Percentiles rank a stretch among this genome's conserved stretches.
Evolutionary conservation across 2,329 filamentous ascomycete species (phyloP).

Genomic region (Blastomyces gilchristii): DNA sequence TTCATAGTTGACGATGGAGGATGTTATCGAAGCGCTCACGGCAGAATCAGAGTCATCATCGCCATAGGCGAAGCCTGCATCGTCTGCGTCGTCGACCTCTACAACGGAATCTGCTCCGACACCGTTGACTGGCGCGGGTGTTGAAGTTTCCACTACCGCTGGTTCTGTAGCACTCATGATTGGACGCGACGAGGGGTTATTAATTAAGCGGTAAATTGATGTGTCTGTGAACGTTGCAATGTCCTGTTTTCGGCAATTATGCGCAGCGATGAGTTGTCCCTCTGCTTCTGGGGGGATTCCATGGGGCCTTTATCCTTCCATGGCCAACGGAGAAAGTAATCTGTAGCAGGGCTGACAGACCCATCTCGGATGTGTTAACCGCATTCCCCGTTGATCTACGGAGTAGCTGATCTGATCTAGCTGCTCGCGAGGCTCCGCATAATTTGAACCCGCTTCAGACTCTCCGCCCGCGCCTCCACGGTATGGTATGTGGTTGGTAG

Average conservation of each 20-base stretch:
- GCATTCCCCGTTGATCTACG: background rate
- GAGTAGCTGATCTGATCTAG: background rate
- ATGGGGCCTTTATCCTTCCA: background rate
- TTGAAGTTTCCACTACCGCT: background rate
- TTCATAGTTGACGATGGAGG: conserved; percentile 27
- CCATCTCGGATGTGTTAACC: background rate
- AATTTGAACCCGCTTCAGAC: too few relatives aligned
- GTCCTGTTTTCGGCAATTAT: background rate
- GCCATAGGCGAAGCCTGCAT: background rate
- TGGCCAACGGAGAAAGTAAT: background rate
- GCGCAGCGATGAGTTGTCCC: background rate
- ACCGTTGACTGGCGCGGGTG: background rate
- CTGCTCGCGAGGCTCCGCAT: too few relatives aligned
- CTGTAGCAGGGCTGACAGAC: background rate
- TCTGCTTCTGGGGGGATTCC: background rate
- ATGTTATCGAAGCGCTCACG: conserved; percentile 17
- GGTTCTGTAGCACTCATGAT: background rate
- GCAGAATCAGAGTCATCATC: background rate
- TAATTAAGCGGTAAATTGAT: background rate
- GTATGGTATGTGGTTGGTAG: too few relatives aligned
- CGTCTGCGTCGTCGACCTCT: background rate
- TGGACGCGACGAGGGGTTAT: background rate
- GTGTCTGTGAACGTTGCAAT: background rate
- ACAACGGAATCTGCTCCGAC: too few relatives aligned
- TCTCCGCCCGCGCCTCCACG: too few relatives aligned